Conservation (phyloP, 495 filamentous ascomycete genomes). For the Neurospora intermedia region DNA sequence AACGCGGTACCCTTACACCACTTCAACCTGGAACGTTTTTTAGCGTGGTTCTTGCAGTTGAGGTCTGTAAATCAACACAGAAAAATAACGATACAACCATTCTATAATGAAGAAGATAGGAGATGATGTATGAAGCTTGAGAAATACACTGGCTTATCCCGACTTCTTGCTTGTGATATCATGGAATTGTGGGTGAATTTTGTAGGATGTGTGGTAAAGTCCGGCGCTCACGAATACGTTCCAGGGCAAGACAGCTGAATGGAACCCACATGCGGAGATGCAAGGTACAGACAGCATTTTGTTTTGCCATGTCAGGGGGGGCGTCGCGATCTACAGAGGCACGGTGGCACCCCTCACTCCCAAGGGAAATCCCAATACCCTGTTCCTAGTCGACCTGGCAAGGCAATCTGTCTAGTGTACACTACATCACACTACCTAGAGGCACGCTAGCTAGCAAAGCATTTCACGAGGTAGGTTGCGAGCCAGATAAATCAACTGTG, state of each 20-base stretch:
- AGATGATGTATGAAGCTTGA: too few species aligned
- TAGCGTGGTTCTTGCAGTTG: too few species aligned
- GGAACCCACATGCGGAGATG: not conserved
- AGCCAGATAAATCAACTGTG: too few species aligned
- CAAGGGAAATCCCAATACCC: not conserved
- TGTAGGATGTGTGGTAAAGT: too few species aligned
- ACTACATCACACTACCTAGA: not conserved
- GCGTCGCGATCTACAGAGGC: not conserved
- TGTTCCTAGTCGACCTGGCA: not conserved
- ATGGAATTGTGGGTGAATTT: too few species aligned
- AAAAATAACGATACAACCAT: too few species aligned
- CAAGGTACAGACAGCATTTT: not conserved
- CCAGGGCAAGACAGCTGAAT: not conserved
- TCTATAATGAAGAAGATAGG: too few species aligned
- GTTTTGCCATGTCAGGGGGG: not conserved
- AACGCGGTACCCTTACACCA: not conserved
- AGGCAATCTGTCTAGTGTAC: not conserved
- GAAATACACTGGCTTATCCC: too few species aligned
- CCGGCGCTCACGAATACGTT: too few species aligned
- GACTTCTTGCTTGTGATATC: too few species aligned
- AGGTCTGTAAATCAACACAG: too few species aligned
- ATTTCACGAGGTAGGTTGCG: not conserved
- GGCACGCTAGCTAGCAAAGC: not conserved
- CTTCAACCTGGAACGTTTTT: not conserved
- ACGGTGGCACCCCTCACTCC: not conserved